Base-by-base conservation (phyloP, 495 filamentous ascomycete species). In the Trichoderma orchidacearum region DNA sequence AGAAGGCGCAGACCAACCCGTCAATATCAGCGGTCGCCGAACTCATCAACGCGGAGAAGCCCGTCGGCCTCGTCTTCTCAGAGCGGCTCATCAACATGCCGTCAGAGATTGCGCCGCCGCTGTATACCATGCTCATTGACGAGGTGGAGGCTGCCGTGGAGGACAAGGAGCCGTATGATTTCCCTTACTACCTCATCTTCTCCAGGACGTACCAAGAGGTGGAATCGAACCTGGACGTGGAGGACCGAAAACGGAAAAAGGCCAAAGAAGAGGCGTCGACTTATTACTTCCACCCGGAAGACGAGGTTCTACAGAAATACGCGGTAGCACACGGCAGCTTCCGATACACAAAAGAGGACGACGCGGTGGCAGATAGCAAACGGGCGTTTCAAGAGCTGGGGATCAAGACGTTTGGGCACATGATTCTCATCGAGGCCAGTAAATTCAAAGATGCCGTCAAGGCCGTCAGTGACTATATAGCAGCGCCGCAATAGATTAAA, bases 221-320 rank as follows among this genome's bases (percentile, higher is more conserved):
- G 32, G 85, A 79, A 58, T 95, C 90, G 0, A 80, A 78, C 58
- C 72, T 97, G 15, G 88, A 93, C 63, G 73, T 79, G 56, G 80
- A 84, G 59, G 83, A 85, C 21, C 64, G 68, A 36, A 85, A 84
- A 51, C 79, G 82, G 18, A 82, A 81, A 67, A 91, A 90, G 76
- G 90, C 89, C 68, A 85, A 82, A 69, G 12, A 32, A 66, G 72
- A 66, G 73, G 68, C 59, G 58, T 63, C 48, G 61, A 55, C 61
- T 74, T 91, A 90, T 72, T 95, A 89, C 69, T 99, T 97, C 74
- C 94, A 99, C 68, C 89, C 93, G 2, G 94, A 99, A 70, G 94
- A 99, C 65, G 93, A 99, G 74, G 80, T 91, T 55, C 68, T 96
- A 59, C 81, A 92, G 62, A 79, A 80, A 58, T 76, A 89, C 70